Conservation (phyloP, 192 early-diverging fungal species). For the Linnemannia hyalina region DNA sequence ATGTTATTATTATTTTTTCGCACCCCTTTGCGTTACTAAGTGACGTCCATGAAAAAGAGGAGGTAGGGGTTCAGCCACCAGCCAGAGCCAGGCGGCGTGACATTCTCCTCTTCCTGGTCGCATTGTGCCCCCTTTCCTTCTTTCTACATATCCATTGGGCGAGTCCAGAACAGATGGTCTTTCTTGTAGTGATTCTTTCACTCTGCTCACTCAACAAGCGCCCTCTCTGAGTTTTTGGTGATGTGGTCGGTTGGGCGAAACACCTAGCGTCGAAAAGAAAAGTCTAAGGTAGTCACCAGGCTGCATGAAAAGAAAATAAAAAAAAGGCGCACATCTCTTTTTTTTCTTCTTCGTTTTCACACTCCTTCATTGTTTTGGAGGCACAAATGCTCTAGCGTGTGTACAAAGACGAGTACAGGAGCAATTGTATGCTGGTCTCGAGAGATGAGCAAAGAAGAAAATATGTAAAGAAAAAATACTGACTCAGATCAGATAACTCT, state of each 20-base stretch:
- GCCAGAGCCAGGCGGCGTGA: not conserved
- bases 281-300: not conserved
- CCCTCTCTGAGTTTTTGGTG: not conserved
- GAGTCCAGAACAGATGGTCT: not conserved
- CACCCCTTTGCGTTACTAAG: not conserved
- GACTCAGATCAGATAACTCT: not conserved
- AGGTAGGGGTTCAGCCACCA: not conserved
- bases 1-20: not conserved
- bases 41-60: not conserved
- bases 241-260: not conserved
- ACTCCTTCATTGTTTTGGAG: not conserved
- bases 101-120: not conserved
- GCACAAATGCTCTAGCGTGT: not conserved
- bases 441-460: not conserved
- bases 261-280: not conserved
- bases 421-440: not conserved
- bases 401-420: not conserved
- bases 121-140: not conserved
- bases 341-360: not conserved
- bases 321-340: not conserved
- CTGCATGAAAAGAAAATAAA: not conserved
- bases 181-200: not conserved
- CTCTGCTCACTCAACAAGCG: not conserved
- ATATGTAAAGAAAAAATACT: not conserved
- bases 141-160: not conserved